Evolutionary conservation across 768 basidiomycete species (phyloP).

Genomic region (Rubroboletus pulcherrimus): DNA sequence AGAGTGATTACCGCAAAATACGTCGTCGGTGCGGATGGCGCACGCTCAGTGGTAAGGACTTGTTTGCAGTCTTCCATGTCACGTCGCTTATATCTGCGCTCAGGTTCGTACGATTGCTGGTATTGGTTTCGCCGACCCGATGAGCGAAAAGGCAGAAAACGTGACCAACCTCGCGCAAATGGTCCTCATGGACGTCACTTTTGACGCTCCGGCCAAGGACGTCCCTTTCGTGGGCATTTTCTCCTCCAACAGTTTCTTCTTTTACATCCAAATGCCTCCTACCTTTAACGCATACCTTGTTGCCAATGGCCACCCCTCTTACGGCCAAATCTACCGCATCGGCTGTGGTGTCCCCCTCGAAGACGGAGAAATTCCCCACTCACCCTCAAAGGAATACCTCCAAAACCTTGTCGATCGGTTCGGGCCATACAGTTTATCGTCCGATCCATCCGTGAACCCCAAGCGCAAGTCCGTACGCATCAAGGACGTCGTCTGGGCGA

Average conservation of each 20-base stretch:
- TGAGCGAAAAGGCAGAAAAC: constrained; percentile 25
- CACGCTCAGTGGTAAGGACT: constrained; percentile 39
- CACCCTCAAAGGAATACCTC: constrained; percentile 40
- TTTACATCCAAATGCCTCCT: constrained; percentile 9
- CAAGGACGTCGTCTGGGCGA: constrained; percentile 41
- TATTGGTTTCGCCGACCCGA: constrained; percentile 45
- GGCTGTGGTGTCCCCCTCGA: constrained; percentile 37
- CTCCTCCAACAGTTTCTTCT: constrained; percentile 12
- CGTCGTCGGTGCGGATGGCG: constrained; percentile 52
- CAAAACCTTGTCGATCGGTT: constrained; percentile 42
- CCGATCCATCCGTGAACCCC: constrained; percentile 35
- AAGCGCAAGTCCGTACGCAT: constrained; percentile 31
- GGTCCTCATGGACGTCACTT: constrained; percentile 19
- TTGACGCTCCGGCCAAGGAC: constrained; percentile 1
- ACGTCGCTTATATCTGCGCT: background rate
- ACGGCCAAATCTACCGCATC: constrained; percentile 36
- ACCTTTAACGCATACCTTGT: constrained; percentile 18
- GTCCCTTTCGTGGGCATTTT: background rate
- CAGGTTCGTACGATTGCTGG: constrained; percentile 44
- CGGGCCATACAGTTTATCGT: constrained; percentile 35
- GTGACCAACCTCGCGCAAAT: constrained; percentile 32
- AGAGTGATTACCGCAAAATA: constrained; percentile 41
- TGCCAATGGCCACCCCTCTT: constrained; percentile 8
- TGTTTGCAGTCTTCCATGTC: background rate
- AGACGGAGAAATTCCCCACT: constrained; percentile 36